Conservation (phyloP, 495 filamentous ascomycete species). For the Neurospora pannonica region DNA sequence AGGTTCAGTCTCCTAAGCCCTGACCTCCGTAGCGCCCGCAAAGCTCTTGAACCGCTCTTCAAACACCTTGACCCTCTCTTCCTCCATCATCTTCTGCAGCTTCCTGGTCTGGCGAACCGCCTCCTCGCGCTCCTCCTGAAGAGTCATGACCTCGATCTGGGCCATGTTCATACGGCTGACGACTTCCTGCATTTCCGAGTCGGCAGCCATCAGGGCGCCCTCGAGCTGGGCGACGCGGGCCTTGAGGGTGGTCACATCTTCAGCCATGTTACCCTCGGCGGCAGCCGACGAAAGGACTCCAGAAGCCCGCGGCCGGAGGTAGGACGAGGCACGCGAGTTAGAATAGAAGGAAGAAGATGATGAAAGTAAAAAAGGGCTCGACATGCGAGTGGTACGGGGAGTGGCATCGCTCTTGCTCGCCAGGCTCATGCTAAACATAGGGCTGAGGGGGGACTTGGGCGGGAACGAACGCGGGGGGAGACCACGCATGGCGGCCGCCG, state of each 20-base stretch:
- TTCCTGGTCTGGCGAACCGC: slow-evolving; percentile 73
- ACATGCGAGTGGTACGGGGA: slow-evolving; percentile 22
- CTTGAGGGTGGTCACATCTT: slow-evolving; percentile 66
- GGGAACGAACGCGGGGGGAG: slow-evolving; percentile 34
- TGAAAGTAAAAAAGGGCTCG: slow-evolving; percentile 12
- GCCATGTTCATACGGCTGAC: slow-evolving; percentile 85
- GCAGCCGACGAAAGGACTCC: slow-evolving; percentile 28
- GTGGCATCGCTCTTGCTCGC: slow-evolving; percentile 4
- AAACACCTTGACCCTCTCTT: slow-evolving; percentile 37
- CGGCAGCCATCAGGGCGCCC: slow-evolving; percentile 67
- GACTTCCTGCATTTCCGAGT: slow-evolving; percentile 90
- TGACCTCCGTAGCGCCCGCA: slow-evolving; percentile 15
- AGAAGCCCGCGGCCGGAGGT: slow-evolving; percentile 23
- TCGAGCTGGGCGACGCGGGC: slow-evolving; percentile 61
- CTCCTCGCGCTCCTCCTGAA: slow-evolving; percentile 87
- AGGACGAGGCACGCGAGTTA: neutral
- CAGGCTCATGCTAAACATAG: slow-evolving; percentile 44
- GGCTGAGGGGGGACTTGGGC: slow-evolving; percentile 51
- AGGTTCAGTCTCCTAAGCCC: slow-evolving; percentile 1
- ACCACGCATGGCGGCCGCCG: slow-evolving; percentile 10
- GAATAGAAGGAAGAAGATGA: neutral
- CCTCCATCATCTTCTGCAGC: slow-evolving; percentile 49
- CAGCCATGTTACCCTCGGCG: slow-evolving; percentile 41
- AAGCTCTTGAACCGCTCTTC: slow-evolving; percentile 32
- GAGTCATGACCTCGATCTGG: slow-evolving; percentile 85